Base-by-base conservation (phyloP, 352 stramenopile species). In the Phytopythium kandeliae region DNA sequence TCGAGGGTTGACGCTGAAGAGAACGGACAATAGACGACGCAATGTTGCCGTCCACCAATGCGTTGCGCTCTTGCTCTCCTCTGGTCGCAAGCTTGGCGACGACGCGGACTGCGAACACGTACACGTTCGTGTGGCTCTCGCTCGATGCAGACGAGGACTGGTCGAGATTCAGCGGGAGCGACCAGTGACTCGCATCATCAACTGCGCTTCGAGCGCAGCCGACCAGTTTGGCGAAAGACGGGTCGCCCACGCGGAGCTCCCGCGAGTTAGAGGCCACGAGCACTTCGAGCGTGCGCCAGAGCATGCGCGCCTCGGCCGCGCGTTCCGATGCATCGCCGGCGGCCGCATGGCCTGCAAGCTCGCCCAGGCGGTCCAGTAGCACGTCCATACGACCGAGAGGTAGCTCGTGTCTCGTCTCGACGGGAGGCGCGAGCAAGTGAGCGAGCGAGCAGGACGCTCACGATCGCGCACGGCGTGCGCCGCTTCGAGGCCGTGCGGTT, bases 231-330 rank as follows among this genome's bases (percentile, higher is more conserved):
- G 57, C 61, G 51, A 85, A 84, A 1, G 48, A 41, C 3, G 61
- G 54, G 35, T 83, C 67, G 1, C 63, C 60, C 19, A 74, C 60
- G 15, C 38, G 33, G 4, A 84, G 40, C 12, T 85, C 69, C 11
- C 60, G 46, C 2, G 63, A 26, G 12, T 60, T 66, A 28, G 67
- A 31, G 0, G 60, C 53, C 21, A 85, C 10, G 25, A 81, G 55
- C 33, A 74, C 67, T 26, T 85, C 72, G 10, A 88, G 56, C 13
- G 72, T 67, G 11, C 65, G 64, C 77, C 77, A 88, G 3, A 86
- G 57, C 48, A 70, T 67, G n/a, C 68, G 65, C 3, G 64, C 71
- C 48, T 88, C 74, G 0, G 51, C 36, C 11, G 80, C 31, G 9
- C 63, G 49, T 22, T 67, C 62, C 15, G 51, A n/a, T n/a, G n/a